A percentile compares a stretch with the other conserved stretches of the same genome.
phyloP scores from a whole-genome alignment of 495 filamentous ascomycete genomes.

The Tetracladium marchalianum region DNA sequence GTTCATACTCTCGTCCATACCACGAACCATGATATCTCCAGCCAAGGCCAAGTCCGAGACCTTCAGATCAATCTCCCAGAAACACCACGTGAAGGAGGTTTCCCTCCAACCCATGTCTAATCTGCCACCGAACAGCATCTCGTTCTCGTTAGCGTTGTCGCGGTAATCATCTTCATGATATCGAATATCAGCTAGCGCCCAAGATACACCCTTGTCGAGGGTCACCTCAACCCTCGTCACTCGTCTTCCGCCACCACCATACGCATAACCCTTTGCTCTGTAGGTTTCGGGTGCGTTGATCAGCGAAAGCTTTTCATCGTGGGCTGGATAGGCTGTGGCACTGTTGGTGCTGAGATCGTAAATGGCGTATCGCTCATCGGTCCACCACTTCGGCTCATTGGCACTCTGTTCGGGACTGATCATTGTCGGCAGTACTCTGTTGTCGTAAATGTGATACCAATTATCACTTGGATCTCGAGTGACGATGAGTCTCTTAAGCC shows the following conservation, averaged over 20 bases:
- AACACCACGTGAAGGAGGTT: conserved; percentile 84
- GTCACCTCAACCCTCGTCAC: conserved; percentile 79
- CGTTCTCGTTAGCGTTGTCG: conserved; percentile 39
- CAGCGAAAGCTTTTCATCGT: conserved; percentile 62
- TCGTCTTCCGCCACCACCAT: conserved; percentile 79
- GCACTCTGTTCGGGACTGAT: conserved; percentile 75
- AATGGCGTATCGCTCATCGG: conserved; percentile 87
- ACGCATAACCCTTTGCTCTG: conserved; percentile 72
- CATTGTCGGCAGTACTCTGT: conserved; percentile 83
- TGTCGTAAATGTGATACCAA: conserved; percentile 97
- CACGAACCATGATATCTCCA: conserved; percentile 70
- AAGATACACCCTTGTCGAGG: conserved; percentile 73
- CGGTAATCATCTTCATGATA: conserved; percentile 88
- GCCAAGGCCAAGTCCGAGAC: conserved; percentile 50
- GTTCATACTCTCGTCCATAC: conserved; percentile 88
- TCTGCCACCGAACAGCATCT: conserved; percentile 63
- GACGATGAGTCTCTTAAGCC: conserved; percentile 77
- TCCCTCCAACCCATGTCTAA: conserved; percentile 81
- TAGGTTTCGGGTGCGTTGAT: conserved; percentile 43
- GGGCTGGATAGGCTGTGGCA: conserved; percentile 69
- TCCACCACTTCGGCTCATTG: conserved; percentile 70
- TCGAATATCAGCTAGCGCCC: conserved; percentile 70
- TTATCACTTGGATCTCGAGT: conserved; percentile 77
- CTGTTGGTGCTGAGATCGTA: conserved; percentile 90
- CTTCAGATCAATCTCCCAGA: conserved; percentile 73